A percentile compares a stretch with the other conserved stretches of the same genome.
phyloP scores from a whole-genome alignment of 805 yeast species.

The Yarrowia osloensis region DNA sequence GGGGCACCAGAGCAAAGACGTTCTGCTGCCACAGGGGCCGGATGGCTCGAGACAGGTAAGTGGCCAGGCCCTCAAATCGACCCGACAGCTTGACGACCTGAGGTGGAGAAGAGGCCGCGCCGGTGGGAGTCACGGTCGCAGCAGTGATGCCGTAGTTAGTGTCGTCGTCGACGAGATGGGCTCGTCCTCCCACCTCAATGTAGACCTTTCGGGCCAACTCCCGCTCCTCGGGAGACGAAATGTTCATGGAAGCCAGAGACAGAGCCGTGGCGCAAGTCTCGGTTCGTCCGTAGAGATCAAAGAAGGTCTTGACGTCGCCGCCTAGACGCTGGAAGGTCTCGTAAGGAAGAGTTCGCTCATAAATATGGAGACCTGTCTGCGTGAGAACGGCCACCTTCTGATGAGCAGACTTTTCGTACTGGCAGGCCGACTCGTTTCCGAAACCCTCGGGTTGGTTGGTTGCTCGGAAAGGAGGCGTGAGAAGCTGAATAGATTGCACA shows the following conservation, averaged over 20 bases:
- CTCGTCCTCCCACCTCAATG: constrained; percentile 45
- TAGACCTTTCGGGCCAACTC: constrained; percentile 42
- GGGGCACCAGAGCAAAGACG: constrained; percentile 50
- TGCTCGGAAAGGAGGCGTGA: constrained; percentile 71
- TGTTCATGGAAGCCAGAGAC: constrained; percentile 70
- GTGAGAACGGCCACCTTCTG: constrained; percentile 77
- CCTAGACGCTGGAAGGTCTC: constrained; percentile 71
- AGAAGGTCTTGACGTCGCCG: constrained; percentile 64
- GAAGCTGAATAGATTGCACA: constrained; percentile 71
- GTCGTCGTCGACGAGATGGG: constrained; percentile 41
- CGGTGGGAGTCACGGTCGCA: not conserved
- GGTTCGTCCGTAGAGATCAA: constrained; percentile 76
- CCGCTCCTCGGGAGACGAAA: constrained; percentile 41
- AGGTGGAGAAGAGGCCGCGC: not conserved
- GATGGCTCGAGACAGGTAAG: constrained; percentile 74
- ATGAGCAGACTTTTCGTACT: constrained; percentile 66
- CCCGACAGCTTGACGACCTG: constrained; percentile 76
- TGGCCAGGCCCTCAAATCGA: constrained; percentile 83
- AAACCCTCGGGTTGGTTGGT: constrained; percentile 76
- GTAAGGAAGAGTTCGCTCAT: constrained; percentile 78
- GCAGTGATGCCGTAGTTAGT: constrained; percentile 29
- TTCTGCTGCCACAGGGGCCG: constrained; percentile 76
- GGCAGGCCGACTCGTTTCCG: constrained; percentile 84
- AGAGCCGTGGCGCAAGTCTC: constrained; percentile 91
- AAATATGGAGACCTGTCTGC: constrained; percentile 71